Evolutionary conservation across 2,329 filamentous ascomycete genomes (phyloP).

Genomic region (Fusarium sp.): DNA sequence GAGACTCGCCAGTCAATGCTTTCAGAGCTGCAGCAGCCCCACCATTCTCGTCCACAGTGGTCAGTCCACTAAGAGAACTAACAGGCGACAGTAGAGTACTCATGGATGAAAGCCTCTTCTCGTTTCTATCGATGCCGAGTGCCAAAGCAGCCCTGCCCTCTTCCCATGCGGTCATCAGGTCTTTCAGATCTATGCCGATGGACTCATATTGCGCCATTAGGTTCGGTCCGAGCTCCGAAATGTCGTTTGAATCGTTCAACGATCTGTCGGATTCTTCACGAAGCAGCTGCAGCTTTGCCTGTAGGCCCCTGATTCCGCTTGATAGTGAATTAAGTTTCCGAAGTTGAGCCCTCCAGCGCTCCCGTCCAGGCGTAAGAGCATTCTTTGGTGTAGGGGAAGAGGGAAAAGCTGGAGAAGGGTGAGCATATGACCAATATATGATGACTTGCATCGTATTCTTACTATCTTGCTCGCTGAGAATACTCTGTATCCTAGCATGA

Average conservation of each 20-base stretch:
- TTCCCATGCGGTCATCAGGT: slow-evolving; percentile 86
- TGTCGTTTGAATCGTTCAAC: slow-evolving; percentile 77
- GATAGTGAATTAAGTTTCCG: slow-evolving; percentile 89
- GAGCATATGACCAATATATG: slow-evolving; percentile 11
- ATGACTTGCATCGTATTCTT: slow-evolving; percentile 48
- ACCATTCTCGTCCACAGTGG: slow-evolving; percentile 65
- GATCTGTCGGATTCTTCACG: slow-evolving; percentile 88
- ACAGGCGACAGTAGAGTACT: slow-evolving; percentile 68
- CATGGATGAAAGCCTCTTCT: slow-evolving; percentile 73
- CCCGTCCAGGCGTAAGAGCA: slow-evolving; percentile 76
- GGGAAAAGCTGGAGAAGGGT: slow-evolving; percentile 58
- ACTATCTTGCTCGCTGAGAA: slow-evolving; percentile 85
- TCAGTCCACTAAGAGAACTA: slow-evolving; percentile 74
- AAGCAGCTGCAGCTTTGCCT: slow-evolving; percentile 92
- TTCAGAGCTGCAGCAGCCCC: slow-evolving; percentile 72
- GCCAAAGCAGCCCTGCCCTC: slow-evolving; percentile 85
- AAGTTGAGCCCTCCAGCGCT: slow-evolving; percentile 86
- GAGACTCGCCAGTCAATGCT: slow-evolving; percentile 78
- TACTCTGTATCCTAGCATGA: slow-evolving; percentile 72
- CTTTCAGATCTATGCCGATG: slow-evolving; percentile 86
- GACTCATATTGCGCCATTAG: slow-evolving; percentile 94
- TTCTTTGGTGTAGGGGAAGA: slow-evolving; percentile 66
- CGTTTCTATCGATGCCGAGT: slow-evolving; percentile 82
- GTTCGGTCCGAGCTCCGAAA: slow-evolving; percentile 79
- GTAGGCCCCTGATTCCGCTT: slow-evolving; percentile 87